phyloP scores from a whole-genome alignment of 176 grass and related monocot genomes.

The Echinochloa phyllopogon region DNA sequence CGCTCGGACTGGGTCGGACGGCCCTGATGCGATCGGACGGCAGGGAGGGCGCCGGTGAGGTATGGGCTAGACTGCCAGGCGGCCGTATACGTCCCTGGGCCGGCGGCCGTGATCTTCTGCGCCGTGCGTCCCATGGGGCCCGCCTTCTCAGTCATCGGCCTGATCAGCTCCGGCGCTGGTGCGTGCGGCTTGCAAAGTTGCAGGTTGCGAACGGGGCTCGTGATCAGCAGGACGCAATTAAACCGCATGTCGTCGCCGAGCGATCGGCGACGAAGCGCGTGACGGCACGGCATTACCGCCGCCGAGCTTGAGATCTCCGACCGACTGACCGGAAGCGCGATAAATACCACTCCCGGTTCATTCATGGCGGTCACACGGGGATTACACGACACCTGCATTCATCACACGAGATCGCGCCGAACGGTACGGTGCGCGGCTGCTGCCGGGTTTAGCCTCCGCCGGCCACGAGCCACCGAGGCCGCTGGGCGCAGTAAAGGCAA shows the following conservation, averaged over 20 bases:
- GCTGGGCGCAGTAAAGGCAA: neutral
- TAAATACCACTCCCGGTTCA: neutral
- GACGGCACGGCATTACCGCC: neutral
- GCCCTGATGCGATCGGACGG: conserved; percentile 45
- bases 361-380: conserved; percentile 46
- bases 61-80: conserved; percentile 35
- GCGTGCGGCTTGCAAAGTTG: too few species aligned
- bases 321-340: neutral
- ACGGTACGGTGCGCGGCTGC: too few species aligned
- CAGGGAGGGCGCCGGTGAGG: neutral
- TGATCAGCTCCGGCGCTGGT: too few species aligned
- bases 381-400: conserved; percentile 40
- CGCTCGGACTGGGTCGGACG: too few species aligned
- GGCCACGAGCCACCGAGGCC: too few species aligned
- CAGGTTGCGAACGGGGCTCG: too few species aligned
- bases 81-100: neutral
- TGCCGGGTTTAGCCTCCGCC: too few species aligned
- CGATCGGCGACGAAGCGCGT: too few species aligned
- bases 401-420: too few species aligned
- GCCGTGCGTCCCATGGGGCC: neutral
- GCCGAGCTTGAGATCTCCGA: neutral
- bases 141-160: too few species aligned
- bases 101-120: conserved; percentile 22
- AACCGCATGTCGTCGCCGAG: too few species aligned
- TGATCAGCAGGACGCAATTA: neutral